phyloP scores from a whole-genome alignment of 495 filamentous ascomycete species.

The Chaetomidium leptoderma region DNA sequence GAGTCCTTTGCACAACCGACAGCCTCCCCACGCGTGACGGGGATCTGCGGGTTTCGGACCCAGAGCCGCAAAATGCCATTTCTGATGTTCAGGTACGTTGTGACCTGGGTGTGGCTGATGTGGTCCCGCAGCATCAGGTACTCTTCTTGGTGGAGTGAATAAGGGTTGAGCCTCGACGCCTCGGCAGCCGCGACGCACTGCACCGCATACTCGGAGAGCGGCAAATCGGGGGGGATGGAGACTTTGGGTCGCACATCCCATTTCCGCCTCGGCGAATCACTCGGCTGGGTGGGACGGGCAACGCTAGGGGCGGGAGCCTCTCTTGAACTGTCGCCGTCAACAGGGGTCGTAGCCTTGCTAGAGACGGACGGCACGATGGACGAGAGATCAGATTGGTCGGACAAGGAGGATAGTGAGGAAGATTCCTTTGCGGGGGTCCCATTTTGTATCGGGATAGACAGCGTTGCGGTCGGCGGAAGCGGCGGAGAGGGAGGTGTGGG shows the following conservation, averaged over 20 bases:
- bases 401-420: constrained; percentile 24
- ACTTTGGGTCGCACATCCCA: constrained; percentile 64
- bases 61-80: constrained; percentile 93
- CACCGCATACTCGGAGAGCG: constrained; percentile 70
- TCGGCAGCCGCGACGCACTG: constrained; percentile 87
- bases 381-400: constrained; percentile 42
- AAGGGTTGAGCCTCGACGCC: constrained; percentile 84
- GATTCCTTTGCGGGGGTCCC: not conserved
- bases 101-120: constrained; percentile 84
- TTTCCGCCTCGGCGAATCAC: constrained; percentile 29
- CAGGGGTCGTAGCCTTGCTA: constrained; percentile 55
- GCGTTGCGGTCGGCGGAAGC: not conserved
- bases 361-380: constrained; percentile 45
- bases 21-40: constrained; percentile 83
- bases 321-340: constrained; percentile 42
- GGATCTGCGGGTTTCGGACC: constrained; percentile 82
- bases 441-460: not conserved
- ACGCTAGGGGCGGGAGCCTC: constrained; percentile 20
- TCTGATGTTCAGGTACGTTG: constrained; percentile 92
- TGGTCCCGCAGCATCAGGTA: constrained; percentile 73
- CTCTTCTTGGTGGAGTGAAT: constrained; percentile 80
- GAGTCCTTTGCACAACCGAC: constrained; percentile 85
- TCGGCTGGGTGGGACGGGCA: constrained; percentile 5
- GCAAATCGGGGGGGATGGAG: constrained; percentile 73
- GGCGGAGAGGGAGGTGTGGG: constrained; percentile 1